Conservation (phyloP, 176 grass and related monocot genomes). For the Olyra latifolia region DNA sequence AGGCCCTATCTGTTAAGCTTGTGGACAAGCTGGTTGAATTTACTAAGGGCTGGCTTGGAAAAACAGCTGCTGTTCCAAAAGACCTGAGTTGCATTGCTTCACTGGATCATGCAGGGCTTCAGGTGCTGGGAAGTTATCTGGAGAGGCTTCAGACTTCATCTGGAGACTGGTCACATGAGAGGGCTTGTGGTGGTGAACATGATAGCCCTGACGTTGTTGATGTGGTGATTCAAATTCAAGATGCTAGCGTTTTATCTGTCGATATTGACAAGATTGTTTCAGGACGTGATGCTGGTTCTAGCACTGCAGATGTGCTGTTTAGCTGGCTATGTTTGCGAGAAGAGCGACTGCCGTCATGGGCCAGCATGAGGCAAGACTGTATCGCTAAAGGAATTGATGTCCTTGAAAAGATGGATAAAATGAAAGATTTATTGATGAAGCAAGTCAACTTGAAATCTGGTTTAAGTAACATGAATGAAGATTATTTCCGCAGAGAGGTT, state of each 20-base stretch:
- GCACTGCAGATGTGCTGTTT: conserved; percentile 1
- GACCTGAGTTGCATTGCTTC: not conserved
- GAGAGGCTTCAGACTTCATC: not conserved
- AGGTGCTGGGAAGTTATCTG: not conserved
- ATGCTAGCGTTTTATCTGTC: not conserved
- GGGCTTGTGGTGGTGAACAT: not conserved
- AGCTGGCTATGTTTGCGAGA: not conserved
- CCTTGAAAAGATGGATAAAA: not conserved
- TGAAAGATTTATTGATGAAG: not conserved
- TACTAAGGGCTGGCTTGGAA: not conserved
- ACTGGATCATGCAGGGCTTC: not conserved
- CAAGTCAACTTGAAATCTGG: not conserved
- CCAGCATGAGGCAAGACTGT: not conserved
- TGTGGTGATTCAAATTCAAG: not conserved
- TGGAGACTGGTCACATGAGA: not conserved
- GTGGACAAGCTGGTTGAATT: conserved; percentile 6
- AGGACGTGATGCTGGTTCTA: not conserved
- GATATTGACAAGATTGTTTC: not conserved
- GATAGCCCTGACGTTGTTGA: too few species aligned
- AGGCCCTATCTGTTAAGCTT: conserved; percentile 15
- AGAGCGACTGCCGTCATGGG: not conserved
- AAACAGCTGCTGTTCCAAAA: not conserved
- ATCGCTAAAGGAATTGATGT: not conserved
- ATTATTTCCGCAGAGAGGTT: not conserved
- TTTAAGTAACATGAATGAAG: not conserved